Evolutionary conservation across 225 moss, liverwort and hornwort species (phyloP), one percentile per base, ranked within the genome.

Genomic region (Anthoceros angustus): DNA sequence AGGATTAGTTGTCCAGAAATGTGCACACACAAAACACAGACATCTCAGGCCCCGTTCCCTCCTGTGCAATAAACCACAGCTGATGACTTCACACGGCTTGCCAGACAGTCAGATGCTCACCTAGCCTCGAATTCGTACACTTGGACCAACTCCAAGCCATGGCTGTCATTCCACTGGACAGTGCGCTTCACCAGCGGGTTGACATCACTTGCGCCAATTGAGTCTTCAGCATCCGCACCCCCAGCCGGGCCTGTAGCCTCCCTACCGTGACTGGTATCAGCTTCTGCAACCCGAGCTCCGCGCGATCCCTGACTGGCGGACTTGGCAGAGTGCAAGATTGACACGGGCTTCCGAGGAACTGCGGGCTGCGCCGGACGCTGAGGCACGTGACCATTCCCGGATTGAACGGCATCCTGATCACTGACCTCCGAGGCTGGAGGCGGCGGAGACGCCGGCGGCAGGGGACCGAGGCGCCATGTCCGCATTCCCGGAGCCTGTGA

Each of bases 401-500:
- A 15, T 15, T 55, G 55, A 2, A 55, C 18, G 55, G 7, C 12
- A 18, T 55, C 55, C 7, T 18, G 55, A 55, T 55, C 23, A 18
- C 55, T 12, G 5, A 20, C 14, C n/a, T 55, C 55, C 55, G 55
- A 23, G 12, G 14, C 23, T 55, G 55, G 7, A 20, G 55, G 55
- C 14, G 55, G 7, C n/a, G 55, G 7, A 15, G 55, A 18, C n/a
- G n/a, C 55, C 55, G 18, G n/a, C 14, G 55, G 55, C 55, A 55
- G 14, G 7, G 55, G 55, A 15, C 55, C n/a, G 55, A 55, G 14
- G 55, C 55, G 55, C 55, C 55, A 55, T 55, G 55, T 55, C 55
- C 55, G n/a, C 55, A 55, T 55, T 55, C 55, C 55, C 55, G 55
- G 55, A 23, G 55, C 18, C 55, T 0, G 55, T 18, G 14, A 55